phyloP scores from a whole-genome alignment of 345 rosid genomes.

The Populus davidiana region DNA sequence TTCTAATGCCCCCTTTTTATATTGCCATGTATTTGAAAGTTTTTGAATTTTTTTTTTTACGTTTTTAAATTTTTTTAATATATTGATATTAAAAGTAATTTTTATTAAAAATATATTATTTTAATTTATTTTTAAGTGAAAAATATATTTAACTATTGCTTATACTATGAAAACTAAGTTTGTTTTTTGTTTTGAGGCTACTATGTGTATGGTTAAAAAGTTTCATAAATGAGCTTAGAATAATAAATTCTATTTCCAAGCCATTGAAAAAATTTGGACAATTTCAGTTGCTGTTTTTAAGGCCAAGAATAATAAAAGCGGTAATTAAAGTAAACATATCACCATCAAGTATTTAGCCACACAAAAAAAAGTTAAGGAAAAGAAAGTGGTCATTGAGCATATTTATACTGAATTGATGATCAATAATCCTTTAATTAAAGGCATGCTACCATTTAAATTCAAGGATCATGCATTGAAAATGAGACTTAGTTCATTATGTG shows the following conservation, averaged over 20 bases:
- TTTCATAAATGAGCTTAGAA: neutral
- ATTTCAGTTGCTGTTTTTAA: neutral
- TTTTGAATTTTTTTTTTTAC: too few species aligned
- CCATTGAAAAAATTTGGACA: neutral
- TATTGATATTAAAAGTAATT: too few species aligned
- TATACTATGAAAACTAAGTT: rapidly evolving
- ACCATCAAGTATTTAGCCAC: neutral
- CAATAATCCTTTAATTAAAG: neutral
- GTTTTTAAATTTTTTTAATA: too few species aligned
- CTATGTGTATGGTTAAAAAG: neutral
- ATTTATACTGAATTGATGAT: neutral
- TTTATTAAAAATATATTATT: too few species aligned
- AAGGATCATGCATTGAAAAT: too few species aligned
- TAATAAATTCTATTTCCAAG: neutral
- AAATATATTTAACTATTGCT: neutral
- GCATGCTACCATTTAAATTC: too few species aligned
- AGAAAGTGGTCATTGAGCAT: neutral
- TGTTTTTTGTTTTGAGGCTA: neutral
- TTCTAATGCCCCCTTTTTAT: too few species aligned
- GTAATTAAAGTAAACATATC: neutral
- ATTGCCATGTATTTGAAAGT: too few species aligned
- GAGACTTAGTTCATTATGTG: too few species aligned
- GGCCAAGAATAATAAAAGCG: neutral
- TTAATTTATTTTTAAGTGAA: too few species aligned
- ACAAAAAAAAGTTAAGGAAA: neutral